Evolutionary conservation across 768 basidiomycete species (phyloP).

Genomic region (Pleurotus djamor): DNA sequence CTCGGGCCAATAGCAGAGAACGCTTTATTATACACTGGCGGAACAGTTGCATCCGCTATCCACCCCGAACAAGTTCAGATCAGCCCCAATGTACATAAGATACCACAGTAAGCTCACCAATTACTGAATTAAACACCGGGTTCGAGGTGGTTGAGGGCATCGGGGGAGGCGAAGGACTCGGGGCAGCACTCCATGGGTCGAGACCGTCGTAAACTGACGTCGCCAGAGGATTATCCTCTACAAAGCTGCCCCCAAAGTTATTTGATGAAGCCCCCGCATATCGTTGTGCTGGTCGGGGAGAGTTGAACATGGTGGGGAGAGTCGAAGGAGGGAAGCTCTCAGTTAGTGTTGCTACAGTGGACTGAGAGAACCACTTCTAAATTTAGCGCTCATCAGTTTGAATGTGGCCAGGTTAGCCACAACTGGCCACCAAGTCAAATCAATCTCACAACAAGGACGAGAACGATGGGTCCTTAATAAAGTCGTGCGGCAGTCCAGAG

Average conservation of each 20-base stretch:
- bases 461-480: neutral
- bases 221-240: constrained; percentile 74
- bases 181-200: constrained; percentile 78
- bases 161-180: constrained; percentile 69
- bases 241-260: constrained; percentile 70
- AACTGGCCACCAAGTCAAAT: constrained; percentile 3
- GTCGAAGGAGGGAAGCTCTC: neutral
- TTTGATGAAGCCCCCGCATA: constrained; percentile 56
- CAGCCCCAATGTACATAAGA: too few species aligned
- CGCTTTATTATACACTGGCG: constrained; percentile 71
- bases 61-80: neutral
- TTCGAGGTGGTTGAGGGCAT: constrained; percentile 46
- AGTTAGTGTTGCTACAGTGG: neutral
- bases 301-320: constrained; percentile 70
- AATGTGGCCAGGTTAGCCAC: neutral
- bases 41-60: constrained; percentile 78
- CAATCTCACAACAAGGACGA: neutral
- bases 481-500: neutral
- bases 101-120: constrained; percentile 40
- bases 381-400: neutral
- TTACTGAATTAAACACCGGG: constrained; percentile 60
- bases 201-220: constrained; percentile 75
- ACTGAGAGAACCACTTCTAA: neutral
- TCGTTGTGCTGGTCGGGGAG: constrained; percentile 71
- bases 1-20: constrained; percentile 72